Evolutionary conservation across 345 rosid species (phyloP), one percentile per base, ranked within the genome.

Genomic region (Arabis alpina): DNA sequence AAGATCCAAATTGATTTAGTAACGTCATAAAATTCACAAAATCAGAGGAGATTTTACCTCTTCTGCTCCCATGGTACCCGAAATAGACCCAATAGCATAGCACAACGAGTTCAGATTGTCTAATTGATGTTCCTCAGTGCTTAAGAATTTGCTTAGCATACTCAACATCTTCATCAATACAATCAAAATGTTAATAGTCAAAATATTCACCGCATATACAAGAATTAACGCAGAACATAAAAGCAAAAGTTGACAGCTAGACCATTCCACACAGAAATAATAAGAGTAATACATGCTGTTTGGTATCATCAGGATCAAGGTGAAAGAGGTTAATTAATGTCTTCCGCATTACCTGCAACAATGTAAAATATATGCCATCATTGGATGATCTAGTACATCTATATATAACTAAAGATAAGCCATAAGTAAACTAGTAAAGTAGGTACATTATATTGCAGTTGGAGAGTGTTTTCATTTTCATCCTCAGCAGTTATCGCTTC

Each of bases 81-180:
- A 94, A 52, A 94, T 94, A 59, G 99, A 94, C 71, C 99, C 98
- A 68, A 94, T 94, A 47, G 98, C 99, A 98, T 98, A 94, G 82
- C 99, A 94, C 47, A 94, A 80, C 4, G 99, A 92, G 74, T 89
- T 94, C 49, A 94, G 64, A 66, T 92, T 94, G 83, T 94, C 91
- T 97, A 96, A 91, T 14, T 86, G 71, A 92, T 93, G 91, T 76
- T 91, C 97, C 80, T 94, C 98, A 55, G 93, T 93, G 76, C 84
- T 88, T 76, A 88, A 72, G 70, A 6, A 9, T 36, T 36, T 36
- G 39, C 39, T 36, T 69, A 94, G 87, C 77, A 89, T 94, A 81
- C 79, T 88, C 75, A 94, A 78, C 98, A 94, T 94, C 99, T 94
- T 70, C 43, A 65, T 52, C 60, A 77, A 41, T 32, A 23, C 58